Evolutionary conservation across 2,329 filamentous ascomycete species (phyloP), one percentile per base, ranked within the genome.

Genomic region (Hortaea sp.): DNA sequence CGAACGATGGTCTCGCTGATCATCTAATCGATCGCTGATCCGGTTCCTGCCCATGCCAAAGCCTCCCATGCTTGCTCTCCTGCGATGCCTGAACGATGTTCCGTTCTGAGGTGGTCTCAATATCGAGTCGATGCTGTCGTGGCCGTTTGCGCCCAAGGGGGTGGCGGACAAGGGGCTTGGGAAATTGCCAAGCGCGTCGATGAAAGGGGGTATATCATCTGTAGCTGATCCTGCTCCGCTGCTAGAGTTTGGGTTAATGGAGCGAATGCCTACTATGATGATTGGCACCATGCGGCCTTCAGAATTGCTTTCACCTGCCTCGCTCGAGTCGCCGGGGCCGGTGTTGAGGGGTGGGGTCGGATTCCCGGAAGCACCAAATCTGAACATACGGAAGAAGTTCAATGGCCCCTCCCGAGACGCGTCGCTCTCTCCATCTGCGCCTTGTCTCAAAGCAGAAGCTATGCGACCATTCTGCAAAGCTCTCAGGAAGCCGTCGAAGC

Each of bases 361-460:
- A 20, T 47, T 54, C 28, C 69, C 66, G 6, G 73, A 70, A 45
- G 79, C 76, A 41, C 77, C 77, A 62, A 84, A 84, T 41, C 81
- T 70, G 61, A 84, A 84, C 63, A 84, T 82, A 47, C 81, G 70
- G 63, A 84, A 76, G 61, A 84, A 83, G 59, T 84, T 84, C 49
- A 84, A 68, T 4, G 80, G 77, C 7, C 75, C 70, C 29, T 54
- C 54, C n/a, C 49, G 51, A 11, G 45, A 41, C 34, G 69, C 68
- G 28, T 70, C 52, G 31, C 60, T 55, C 49, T 62, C 63, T 30
- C 62, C 59, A 43, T 64, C 67, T 27, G 47, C 63, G 42, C 66
- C 65, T 53, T 72, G 70, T 35, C 76, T 61, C 53, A 79, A 69
- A 1, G 75, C 70, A 34, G 76, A 77, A n/a, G 78, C 71, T 57